Evolutionary conservation across 768 basidiomycete species (phyloP).

Genomic region (Termitomyces sp.): DNA sequence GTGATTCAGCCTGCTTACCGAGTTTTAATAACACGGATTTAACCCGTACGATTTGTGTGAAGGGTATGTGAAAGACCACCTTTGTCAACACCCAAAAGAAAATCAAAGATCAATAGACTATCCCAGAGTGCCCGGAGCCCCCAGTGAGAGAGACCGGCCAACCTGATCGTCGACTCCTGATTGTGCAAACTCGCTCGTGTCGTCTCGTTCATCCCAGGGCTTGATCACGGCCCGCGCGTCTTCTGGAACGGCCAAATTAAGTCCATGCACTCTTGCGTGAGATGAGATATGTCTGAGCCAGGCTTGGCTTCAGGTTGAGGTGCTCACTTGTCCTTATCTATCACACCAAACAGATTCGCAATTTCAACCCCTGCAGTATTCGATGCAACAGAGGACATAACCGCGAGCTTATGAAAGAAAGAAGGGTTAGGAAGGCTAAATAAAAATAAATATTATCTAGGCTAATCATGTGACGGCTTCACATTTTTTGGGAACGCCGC

Average conservation of each 20-base stretch:
- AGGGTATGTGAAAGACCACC: slow-evolving; percentile 81
- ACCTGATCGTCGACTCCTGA: slow-evolving; percentile 88
- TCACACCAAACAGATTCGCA: slow-evolving; percentile 51
- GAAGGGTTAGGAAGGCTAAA: too few species aligned
- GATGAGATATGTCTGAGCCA: slow-evolving; percentile 16
- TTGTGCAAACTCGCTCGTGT: slow-evolving; percentile 58
- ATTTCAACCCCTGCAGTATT: slow-evolving; percentile 42
- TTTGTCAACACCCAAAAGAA: slow-evolving; percentile 19
- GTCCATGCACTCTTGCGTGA: slow-evolving; percentile 66
- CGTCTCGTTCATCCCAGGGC: slow-evolving; percentile 75
- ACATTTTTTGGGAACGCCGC: slow-evolving; percentile 7
- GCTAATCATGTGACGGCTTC: slow-evolving; percentile 10
- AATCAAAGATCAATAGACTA: slow-evolving; percentile 7
- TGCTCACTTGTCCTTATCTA: slow-evolving; percentile 66
- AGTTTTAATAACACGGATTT: slow-evolving; percentile 72
- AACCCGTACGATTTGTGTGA: slow-evolving; percentile 71
- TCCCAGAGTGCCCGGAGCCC: too few species aligned
- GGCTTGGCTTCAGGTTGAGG: neutral
- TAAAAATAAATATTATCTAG: neutral
- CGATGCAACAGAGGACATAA: slow-evolving; percentile 40
- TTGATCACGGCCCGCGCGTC: slow-evolving; percentile 74
- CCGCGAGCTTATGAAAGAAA: slow-evolving; percentile 4
- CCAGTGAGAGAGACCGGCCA: slow-evolving; percentile 13
- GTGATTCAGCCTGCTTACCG: slow-evolving; percentile 37
- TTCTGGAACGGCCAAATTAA: slow-evolving; percentile 79